Evolutionary conservation across 164 flowering plant species (phyloP).

Genomic region (Kalanchoe fedtschenkoi): DNA sequence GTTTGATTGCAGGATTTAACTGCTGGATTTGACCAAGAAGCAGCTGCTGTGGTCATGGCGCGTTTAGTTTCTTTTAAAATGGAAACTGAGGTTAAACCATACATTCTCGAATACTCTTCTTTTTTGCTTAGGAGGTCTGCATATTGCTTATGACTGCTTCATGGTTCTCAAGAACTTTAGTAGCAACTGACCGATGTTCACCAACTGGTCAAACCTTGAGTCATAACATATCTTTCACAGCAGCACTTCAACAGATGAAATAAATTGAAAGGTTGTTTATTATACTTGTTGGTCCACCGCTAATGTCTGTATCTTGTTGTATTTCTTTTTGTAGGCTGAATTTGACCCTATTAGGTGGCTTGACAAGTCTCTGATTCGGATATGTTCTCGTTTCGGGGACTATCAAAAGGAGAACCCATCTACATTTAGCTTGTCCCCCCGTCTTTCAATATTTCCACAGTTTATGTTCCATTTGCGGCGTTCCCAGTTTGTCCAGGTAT

Average conservation of each 20-base stretch:
- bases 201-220: neutral
- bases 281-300: slow-evolving; percentile 19
- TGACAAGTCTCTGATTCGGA: slow-evolving; percentile 74
- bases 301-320: neutral
- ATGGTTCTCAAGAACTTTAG: neutral
- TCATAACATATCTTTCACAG: neutral
- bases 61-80: slow-evolving; percentile 90
- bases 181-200: neutral
- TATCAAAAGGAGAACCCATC: slow-evolving; percentile 86
- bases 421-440: slow-evolving; percentile 78
- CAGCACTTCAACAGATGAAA: neutral
- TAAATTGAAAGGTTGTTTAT: neutral
- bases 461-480: slow-evolving; percentile 85
- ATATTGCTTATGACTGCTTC: neutral
- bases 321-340: slow-evolving; percentile 44
- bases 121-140: neutral
- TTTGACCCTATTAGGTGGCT: slow-evolving; percentile 96
- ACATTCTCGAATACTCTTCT: neutral
- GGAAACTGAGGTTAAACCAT: slow-evolving; percentile 77
- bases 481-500: slow-evolving; percentile 97
- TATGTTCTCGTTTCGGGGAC: slow-evolving; percentile 88
- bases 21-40: slow-evolving; percentile 99
- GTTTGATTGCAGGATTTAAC: slow-evolving; percentile 50
- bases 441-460: slow-evolving; percentile 89
- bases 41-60: slow-evolving; percentile 94